Evolutionary conservation across 371 early-diverging fungal genomes (phyloP).

Genomic region (Mortierella polycephala): DNA sequence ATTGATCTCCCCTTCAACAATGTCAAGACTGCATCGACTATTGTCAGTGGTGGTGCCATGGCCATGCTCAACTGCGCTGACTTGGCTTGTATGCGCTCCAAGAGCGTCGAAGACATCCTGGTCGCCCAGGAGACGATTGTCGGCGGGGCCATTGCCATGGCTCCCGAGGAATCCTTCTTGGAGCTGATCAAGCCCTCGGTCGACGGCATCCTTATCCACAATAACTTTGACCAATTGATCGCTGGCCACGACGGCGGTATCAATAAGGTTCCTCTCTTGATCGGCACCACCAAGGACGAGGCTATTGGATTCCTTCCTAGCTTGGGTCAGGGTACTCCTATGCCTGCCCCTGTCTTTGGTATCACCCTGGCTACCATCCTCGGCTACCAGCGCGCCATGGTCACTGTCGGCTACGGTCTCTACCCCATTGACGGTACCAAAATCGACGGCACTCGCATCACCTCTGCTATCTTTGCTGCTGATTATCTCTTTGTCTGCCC

Average conservation of each 20-base stretch:
- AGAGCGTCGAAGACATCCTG: constrained; percentile 33
- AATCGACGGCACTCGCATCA: constrained; percentile 42
- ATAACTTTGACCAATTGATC: constrained; percentile 53
- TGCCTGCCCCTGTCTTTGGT: constrained; percentile 45
- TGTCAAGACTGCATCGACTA: constrained; percentile 44
- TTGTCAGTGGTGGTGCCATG: constrained; percentile 52
- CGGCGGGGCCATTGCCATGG: constrained; percentile 33
- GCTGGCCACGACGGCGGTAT: constrained; percentile 51
- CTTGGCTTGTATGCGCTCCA: constrained; percentile 50
- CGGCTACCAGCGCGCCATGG: constrained; percentile 48
- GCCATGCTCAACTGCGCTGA: constrained; percentile 30
- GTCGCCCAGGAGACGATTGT: constrained; percentile 43
- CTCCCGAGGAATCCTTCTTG: constrained; percentile 55
- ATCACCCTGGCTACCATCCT: constrained; percentile 40
- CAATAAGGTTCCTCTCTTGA: constrained; percentile 45
- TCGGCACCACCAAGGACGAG: constrained; percentile 55
- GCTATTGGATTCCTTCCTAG: constrained; percentile 53
- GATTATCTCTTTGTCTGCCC: constrained; percentile 53
- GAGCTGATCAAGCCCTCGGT: constrained; percentile 53
- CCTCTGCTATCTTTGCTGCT: constrained; percentile 42
- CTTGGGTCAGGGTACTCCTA: constrained; percentile 49
- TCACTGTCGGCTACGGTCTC: constrained; percentile 37
- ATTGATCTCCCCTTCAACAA: constrained; percentile 52
- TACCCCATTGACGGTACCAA: constrained; percentile 40
- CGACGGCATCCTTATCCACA: constrained; percentile 42